phyloP scores from a whole-genome alignment of 2,329 filamentous ascomycete genomes.

The Hypoxylon sp. region DNA sequence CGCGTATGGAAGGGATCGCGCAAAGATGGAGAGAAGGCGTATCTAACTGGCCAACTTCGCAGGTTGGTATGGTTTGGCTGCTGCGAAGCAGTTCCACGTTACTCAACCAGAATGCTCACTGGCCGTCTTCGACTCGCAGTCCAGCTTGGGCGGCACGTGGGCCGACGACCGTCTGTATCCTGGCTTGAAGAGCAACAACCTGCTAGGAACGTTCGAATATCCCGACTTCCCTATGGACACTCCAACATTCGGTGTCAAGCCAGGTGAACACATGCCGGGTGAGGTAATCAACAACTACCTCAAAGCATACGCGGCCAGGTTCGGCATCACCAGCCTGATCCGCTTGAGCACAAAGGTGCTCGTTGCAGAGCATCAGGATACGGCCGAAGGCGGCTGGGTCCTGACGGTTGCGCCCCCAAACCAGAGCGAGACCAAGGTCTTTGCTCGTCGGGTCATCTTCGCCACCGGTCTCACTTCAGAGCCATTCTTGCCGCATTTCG shows the following conservation, averaged over 20 bases:
- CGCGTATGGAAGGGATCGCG: not conserved
- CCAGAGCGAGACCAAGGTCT: constrained; percentile 50
- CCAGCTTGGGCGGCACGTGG: constrained; percentile 78
- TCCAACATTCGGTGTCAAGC: constrained; percentile 62
- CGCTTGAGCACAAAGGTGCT: constrained; percentile 66
- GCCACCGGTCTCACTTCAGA: constrained; percentile 73
- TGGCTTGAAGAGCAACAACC: constrained; percentile 80
- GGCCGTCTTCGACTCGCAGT: constrained; percentile 69
- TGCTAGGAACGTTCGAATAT: constrained; percentile 79
- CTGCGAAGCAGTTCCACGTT: constrained; percentile 73
- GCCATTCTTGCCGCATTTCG: constrained; percentile 67
- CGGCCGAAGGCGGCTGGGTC: constrained; percentile 54
- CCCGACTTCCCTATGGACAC: constrained; percentile 79
- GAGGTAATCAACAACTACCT: constrained; percentile 70
- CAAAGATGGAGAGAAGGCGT: constrained; percentile 13
- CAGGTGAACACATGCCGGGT: constrained; percentile 72
- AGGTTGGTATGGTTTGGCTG: constrained; percentile 70
- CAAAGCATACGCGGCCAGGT: constrained; percentile 67
- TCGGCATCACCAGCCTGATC: constrained; percentile 63
- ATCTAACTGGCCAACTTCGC: constrained; percentile 23
- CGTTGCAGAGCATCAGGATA: constrained; percentile 63
- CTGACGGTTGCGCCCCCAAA: constrained; percentile 40
- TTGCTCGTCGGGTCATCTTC: constrained; percentile 68
- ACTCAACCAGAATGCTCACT: constrained; percentile 70
- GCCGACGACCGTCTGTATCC: constrained; percentile 76